Evolutionary conservation across 768 basidiomycete genomes (phyloP).

Genomic region (Saitozyma sp.): DNA sequence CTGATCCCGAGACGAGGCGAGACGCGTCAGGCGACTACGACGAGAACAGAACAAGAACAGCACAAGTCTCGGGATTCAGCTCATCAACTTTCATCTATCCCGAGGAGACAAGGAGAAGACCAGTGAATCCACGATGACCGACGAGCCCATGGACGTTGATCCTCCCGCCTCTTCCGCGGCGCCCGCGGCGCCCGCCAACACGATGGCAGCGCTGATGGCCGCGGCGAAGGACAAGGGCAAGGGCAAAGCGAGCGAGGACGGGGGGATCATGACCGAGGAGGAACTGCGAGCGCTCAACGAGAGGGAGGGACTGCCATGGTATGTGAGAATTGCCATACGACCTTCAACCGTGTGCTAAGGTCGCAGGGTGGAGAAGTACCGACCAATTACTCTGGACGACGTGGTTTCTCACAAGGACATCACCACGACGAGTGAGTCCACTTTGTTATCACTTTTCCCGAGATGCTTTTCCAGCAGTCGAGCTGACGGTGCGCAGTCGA

Average conservation of each 20-base stretch:
- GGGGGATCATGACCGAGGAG: constrained; percentile 20
- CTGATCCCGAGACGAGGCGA: neutral
- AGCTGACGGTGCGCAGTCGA: constrained; percentile 65
- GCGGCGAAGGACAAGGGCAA: constrained; percentile 29
- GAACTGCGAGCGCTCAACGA: constrained; percentile 56
- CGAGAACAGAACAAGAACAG: neutral
- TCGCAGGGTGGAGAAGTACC: constrained; percentile 93
- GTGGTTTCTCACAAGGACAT: constrained; percentile 97
- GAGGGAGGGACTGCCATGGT: constrained; percentile 89
- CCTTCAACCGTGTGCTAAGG: neutral
- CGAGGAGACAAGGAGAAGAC: neutral
- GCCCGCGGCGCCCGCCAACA: constrained; percentile 22
- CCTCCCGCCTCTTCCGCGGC: neutral
- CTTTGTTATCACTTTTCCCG: neutral
- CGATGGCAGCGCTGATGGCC: constrained; percentile 44
- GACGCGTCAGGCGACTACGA: neutral
- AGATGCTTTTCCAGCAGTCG: neutral
- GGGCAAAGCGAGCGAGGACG: constrained; percentile 31
- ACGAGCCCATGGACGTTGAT: constrained; percentile 40
- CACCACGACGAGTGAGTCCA: constrained; percentile 79
- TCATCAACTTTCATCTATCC: too few relatives aligned
- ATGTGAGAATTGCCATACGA: constrained; percentile 31
- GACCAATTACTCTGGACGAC: constrained; percentile 85
- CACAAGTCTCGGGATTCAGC: too few relatives aligned
- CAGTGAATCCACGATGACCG: constrained; percentile 12